Percentiles rank a stretch among this genome's conserved stretches.
phyloP scores from a whole-genome alignment of 1,139 yeast genomes.

The Scheffersomyces insectosa region DNA sequence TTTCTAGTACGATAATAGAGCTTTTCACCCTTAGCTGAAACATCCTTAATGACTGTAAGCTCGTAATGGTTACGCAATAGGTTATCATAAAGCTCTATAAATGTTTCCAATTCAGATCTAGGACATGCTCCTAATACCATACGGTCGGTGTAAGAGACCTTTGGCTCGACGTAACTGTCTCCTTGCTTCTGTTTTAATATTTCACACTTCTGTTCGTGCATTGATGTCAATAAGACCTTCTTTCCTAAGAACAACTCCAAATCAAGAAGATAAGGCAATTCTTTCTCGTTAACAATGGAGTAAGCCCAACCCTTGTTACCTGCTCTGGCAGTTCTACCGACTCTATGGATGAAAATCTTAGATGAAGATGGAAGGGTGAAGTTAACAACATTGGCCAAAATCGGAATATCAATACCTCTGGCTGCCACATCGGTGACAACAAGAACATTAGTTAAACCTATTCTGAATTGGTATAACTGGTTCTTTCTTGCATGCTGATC shows the following conservation, averaged over 20 bases:
- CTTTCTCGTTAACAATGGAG: constrained; percentile 81
- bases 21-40: constrained; percentile 84
- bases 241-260: constrained; percentile 88
- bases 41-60: constrained; percentile 61
- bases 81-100: constrained; percentile 70
- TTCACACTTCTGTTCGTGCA: constrained; percentile 64
- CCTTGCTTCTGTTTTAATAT: constrained; percentile 48
- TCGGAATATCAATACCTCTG: constrained; percentile 98
- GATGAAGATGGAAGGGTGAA: constrained; percentile 90
- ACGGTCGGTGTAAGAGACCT: constrained; percentile 69
- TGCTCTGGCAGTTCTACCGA: constrained; percentile 99
- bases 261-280: constrained; percentile 86
- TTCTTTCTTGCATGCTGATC: constrained; percentile 94
- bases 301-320: constrained; percentile 99
- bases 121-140: constrained; percentile 85
- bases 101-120: constrained; percentile 65
- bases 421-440: constrained; percentile 99
- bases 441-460: constrained; percentile 77
- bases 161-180: constrained; percentile 47
- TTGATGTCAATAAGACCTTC: constrained; percentile 67
- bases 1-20: constrained; percentile 83
- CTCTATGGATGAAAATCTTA: constrained; percentile 92
- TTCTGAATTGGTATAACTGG: constrained; percentile 81
- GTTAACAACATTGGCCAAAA: constrained; percentile 90
- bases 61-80: constrained; percentile 70